These are phyloP conservation scores for Sporothrix protearum DNA, from an alignment of 2,329 filamentous ascomycete species.

Conservation along the genomic window DNA sequence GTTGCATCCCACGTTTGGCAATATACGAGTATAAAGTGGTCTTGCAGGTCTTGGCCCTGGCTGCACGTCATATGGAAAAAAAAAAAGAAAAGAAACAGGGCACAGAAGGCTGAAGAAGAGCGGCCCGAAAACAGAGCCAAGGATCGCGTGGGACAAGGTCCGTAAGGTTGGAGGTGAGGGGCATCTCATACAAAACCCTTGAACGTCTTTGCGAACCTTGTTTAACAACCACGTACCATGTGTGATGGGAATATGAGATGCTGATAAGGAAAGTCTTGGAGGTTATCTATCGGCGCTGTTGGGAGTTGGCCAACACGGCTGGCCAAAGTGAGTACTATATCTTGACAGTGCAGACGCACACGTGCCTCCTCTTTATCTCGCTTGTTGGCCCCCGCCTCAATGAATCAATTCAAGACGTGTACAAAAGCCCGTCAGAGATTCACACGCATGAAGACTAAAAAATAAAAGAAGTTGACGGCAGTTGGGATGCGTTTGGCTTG, in stretches of 20 bases:
- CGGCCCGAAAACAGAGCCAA: not conserved
- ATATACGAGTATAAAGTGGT: too few relatives aligned
- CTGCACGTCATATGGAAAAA: not conserved
- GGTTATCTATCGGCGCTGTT: not conserved
- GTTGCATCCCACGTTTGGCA: not conserved
- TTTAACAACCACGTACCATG: not conserved
- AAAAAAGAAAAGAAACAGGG: not conserved
- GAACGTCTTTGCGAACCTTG: not conserved
- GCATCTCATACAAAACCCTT: not conserved
- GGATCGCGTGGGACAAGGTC: not conserved
- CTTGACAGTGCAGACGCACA: not conserved
- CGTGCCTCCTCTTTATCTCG: not conserved
- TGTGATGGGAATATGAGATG: not conserved
- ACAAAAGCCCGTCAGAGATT: not conserved
- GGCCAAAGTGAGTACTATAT: not conserved
- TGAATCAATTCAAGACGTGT: not conserved
- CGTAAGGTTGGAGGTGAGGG: not conserved
- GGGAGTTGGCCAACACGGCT: not conserved
- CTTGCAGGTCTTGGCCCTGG: not conserved
- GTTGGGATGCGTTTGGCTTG: not conserved
- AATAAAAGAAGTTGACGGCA: not conserved
- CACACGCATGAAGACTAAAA: not conserved
- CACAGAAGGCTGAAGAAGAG: not conserved
- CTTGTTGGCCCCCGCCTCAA: not conserved
- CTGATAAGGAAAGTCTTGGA: not conserved